A percentile compares a stretch with the other conserved stretches of the same genome.
Evolutionary conservation across 2,329 filamentous ascomycete species (phyloP).

Genomic region (Macrophomina phaseolina): DNA sequence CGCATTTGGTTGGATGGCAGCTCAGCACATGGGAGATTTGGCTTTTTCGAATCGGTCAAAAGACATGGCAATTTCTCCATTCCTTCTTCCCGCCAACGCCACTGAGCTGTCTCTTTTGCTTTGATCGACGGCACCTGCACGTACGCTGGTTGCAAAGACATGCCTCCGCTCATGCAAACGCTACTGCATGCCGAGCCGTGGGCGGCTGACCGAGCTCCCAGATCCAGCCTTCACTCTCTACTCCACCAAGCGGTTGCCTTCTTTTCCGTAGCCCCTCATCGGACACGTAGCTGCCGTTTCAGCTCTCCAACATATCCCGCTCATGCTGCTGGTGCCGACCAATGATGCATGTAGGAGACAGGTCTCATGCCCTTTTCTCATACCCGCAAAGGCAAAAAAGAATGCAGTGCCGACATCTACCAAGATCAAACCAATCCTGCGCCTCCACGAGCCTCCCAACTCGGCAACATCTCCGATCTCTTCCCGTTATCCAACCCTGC

Average conservation of each 20-base stretch:
- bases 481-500: too few relatives aligned
- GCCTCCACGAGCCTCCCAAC: neutral
- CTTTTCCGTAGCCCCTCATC: too few relatives aligned
- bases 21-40: neutral
- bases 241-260: too few relatives aligned
- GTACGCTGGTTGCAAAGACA: neutral
- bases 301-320: too few relatives aligned
- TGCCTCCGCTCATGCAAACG: neutral
- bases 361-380: too few relatives aligned
- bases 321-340: too few relatives aligned
- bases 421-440: neutral
- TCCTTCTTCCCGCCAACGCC: neutral
- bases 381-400: neutral
- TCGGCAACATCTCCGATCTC: too few relatives aligned
- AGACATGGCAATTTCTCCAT: neutral
- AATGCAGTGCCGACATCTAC: neutral
- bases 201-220: neutral
- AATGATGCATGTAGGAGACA: too few relatives aligned
- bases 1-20: neutral
- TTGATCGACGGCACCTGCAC: neutral
- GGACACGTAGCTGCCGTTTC: too few relatives aligned
- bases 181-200: neutral
- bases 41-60: neutral
- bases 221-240: too few relatives aligned
- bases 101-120: neutral